Evolutionary conservation across 176 grass and related monocot species (phyloP), one percentile per base, ranked within the genome.

Genomic region (Oryza nivara): DNA sequence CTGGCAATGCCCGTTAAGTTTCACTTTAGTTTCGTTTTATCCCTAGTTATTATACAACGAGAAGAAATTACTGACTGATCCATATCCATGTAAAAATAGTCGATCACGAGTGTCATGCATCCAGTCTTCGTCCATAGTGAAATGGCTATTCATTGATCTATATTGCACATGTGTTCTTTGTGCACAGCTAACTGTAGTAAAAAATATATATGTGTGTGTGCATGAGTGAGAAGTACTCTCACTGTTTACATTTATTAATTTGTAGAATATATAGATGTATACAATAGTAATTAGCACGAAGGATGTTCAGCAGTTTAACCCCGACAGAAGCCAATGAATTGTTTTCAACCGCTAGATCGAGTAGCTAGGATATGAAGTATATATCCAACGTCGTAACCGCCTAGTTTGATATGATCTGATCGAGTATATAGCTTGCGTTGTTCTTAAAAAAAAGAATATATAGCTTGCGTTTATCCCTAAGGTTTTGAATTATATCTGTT

Each of bases 71-170:
- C 17, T 61, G 56, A n/a, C 17, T 61, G 56, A 22, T 61, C 56
- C 40, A 41, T 41, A 7, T 3, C 20, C 6, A 61, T 9, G 56
- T 61, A 22, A 61, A 61, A 61, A 61, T 22, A 61, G 52, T 61
- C 56, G 56, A 61, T 61, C 19, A 22, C 4, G 58, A 23, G 20
- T 60, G 56, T 9, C 72, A 13, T 68, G 82, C 44, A 30, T 69
- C 20, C 0, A 32, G 82, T 84, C 73, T 58, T 58, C 65, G 47
- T 52, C 15, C 65, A 77, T 25, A 70, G 73, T 4, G 65, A 22
- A 77, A 58, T 20, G 34, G 9, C 63, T 76, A 17, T 56, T 38
- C n/a, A 1, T 48, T 25, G 41, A 46, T 12, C 6, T 7, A 23
- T 22, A 22, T n/a, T 35, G 65, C 40, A 40, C 25, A 67, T 67